Evolutionary conservation across 352 stramenopile genomes (phyloP).

Genomic region (Saprolegnia parasitica): DNA sequence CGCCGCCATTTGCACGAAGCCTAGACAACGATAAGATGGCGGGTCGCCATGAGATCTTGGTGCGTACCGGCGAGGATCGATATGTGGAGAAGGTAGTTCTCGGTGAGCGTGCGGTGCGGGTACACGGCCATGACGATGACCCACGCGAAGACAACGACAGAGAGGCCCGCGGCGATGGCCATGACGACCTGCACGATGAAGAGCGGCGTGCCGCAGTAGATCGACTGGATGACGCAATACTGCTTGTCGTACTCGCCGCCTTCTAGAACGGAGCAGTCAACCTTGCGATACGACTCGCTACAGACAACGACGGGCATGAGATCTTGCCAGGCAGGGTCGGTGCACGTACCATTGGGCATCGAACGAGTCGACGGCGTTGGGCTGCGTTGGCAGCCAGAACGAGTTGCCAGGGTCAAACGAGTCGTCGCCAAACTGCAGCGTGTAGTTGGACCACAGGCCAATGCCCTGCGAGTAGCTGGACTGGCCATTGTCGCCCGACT

Average conservation of each 20-base stretch:
- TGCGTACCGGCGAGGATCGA: conserved; percentile 45
- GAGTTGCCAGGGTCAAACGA: conserved; percentile 71
- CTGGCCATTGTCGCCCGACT: conserved; percentile 43
- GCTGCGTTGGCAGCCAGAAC: conserved; percentile 64
- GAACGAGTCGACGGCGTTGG: conserved; percentile 53
- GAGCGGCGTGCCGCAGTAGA: conserved; percentile 62
- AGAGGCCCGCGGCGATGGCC: conserved; percentile 45
- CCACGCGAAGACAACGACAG: conserved; percentile 50
- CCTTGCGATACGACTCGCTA: conserved; percentile 8
- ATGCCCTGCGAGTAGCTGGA: conserved; percentile 76
- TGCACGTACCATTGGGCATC: conserved; percentile 50
- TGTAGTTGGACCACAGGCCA: conserved; percentile 80
- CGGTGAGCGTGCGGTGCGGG: conserved; percentile 51
- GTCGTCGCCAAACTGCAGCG: conserved; percentile 59
- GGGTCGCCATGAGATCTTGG: not conserved
- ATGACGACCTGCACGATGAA: conserved; percentile 55
- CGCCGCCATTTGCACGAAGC: conserved; percentile 41
- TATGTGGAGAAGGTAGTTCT: conserved; percentile 67
- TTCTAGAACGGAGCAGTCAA: conserved; percentile 22
- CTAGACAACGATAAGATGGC: conserved; percentile 5
- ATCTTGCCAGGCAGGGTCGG: not conserved
- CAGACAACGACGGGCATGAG: not conserved
- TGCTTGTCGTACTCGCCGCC: conserved; percentile 61
- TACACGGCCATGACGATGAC: conserved; percentile 47
- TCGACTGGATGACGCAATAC: conserved; percentile 63